Evolutionary conservation across 2,329 filamentous ascomycete genomes (phyloP).

Genomic region (Cucurbitaria berberidis): DNA sequence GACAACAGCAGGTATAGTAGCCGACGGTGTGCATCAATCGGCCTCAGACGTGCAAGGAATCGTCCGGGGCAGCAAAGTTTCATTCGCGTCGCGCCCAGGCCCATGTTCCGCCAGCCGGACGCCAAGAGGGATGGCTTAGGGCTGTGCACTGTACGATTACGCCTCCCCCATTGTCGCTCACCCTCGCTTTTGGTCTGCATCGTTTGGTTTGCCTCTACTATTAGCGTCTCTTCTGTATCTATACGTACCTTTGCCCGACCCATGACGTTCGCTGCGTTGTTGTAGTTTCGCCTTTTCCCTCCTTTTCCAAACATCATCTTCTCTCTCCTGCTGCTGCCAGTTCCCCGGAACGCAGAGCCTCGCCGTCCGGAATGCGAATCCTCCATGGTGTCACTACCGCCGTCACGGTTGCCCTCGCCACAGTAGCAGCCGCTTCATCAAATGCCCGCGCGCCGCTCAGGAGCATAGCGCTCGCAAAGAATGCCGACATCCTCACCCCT

Average conservation of each 20-base stretch:
- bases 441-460: constrained; percentile 72
- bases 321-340: constrained; percentile 14
- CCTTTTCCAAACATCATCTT: constrained; percentile 13
- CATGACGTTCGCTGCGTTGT: constrained; percentile 42
- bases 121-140: constrained; percentile 22
- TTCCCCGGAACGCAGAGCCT: constrained; percentile 30
- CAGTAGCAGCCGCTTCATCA: constrained; percentile 38
- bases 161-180: constrained; percentile 22
- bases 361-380: constrained; percentile 39
- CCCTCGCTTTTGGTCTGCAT: constrained; percentile 19
- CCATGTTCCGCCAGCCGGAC: constrained; percentile 13
- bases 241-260: constrained; percentile 17
- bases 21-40: too few relatives aligned
- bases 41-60: not conserved
- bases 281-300: constrained; percentile 3
- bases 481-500: constrained; percentile 77
- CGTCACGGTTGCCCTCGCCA: constrained; percentile 30
- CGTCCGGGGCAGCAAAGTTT: constrained; percentile 16
- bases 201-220: constrained; percentile 3
- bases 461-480: constrained; percentile 74
- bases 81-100: constrained; percentile 29
- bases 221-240: constrained; percentile 8
- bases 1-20: too few relatives aligned
- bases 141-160: constrained; percentile 35
- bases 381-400: constrained; percentile 27